Base-by-base conservation (phyloP, 2,329 filamentous ascomycete genomes). In the Periglandula ipomoeae region DNA sequence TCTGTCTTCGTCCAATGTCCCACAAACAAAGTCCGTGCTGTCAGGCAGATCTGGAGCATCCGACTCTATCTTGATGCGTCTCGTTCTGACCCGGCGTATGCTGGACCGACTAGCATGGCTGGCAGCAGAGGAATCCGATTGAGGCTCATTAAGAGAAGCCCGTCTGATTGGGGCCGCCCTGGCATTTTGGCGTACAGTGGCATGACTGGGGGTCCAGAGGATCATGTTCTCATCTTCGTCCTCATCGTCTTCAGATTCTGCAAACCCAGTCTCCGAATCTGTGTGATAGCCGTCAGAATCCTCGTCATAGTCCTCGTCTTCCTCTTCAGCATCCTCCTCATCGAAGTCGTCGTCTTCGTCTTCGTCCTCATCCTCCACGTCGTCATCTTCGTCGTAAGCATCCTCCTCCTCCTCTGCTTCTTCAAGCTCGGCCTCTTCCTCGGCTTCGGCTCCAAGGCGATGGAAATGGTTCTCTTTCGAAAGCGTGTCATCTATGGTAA, bases 21-120 rank as follows among this genome's bases (percentile, higher is more conserved):
- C 93, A 61, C 93, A 97, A n/a, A 98, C 93, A 56, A 98, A 98
- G 65, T 98, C 93, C 13, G 93, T 97, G 67, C 90, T 96, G 65
- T 98, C 93, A 1, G 93, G 93, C 10, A 98, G 74, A 61, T 95
- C 89, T 2, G 88, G 87, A 1, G 85, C 87, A 22, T 77, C 76
- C 35, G 61, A 57, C 23, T 60, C 59, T 37, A 58, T 54, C 54
- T 61, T 63, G 40, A 55, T 52, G 20, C 58, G 59, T 26, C 49
- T 51, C 19, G 48, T 46, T 42, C 51, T 59, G 48, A 52, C 44
- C 9, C 59, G 61, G 10, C 60, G 66, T 41, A 56, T 63, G 45
- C 65, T 48, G 19, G 45, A 40, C 32, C 48, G 48, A 34, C 48
- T 59, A 38, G 52, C 56, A 11, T 56, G 55, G 5, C 78, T 78